phyloP scores from a whole-genome alignment of 805 yeast species.

The Scheffersomyces ergatensis region DNA sequence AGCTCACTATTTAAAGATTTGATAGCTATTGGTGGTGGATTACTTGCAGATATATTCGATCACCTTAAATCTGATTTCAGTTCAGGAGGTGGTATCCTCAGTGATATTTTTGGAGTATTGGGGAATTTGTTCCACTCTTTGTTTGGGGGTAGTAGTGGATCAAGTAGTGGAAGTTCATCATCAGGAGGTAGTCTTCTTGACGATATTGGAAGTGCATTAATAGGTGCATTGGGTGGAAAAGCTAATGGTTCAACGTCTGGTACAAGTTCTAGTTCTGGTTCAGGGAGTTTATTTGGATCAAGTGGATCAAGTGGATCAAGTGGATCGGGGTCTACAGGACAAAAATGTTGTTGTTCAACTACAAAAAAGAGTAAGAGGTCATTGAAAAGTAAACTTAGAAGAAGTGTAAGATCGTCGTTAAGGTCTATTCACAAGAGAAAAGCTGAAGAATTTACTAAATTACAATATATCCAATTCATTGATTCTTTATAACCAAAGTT shows the following conservation, averaged over 20 bases:
- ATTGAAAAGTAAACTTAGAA: conserved; percentile 13
- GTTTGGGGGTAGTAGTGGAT: conserved; percentile 7
- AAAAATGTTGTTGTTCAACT: conserved; percentile 7
- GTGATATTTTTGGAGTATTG: conserved; percentile 11
- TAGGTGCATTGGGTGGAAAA: conserved; percentile 3
- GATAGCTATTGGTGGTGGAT: conserved; percentile 5
- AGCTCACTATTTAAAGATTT: not conserved
- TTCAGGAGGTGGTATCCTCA: conserved; percentile 3
- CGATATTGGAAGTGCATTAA: conserved; percentile 1
- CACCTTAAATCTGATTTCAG: conserved; percentile 2
- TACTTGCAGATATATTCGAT: conserved; percentile 6
- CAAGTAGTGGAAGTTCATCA: conserved; percentile 7
- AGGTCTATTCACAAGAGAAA: not conserved
- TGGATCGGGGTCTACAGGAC: not conserved
- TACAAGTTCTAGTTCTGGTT: conserved; percentile 2
- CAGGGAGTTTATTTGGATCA: conserved; percentile 1
- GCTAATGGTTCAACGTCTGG: conserved; percentile 7
- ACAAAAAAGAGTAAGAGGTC: conserved; percentile 11
- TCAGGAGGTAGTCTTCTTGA: conserved; percentile 5
- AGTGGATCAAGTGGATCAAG: conserved; percentile 4
- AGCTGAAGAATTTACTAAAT: not conserved
- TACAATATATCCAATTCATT: not conserved
- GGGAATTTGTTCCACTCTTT: conserved; percentile 8
- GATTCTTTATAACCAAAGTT: not conserved
- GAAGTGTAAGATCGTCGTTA: conserved; percentile 8